A percentile compares a stretch with the other conserved stretches of the same genome.
Evolutionary conservation across 176 grass and related monocot species (phyloP).

Genomic region (Eragrostis curvula): DNA sequence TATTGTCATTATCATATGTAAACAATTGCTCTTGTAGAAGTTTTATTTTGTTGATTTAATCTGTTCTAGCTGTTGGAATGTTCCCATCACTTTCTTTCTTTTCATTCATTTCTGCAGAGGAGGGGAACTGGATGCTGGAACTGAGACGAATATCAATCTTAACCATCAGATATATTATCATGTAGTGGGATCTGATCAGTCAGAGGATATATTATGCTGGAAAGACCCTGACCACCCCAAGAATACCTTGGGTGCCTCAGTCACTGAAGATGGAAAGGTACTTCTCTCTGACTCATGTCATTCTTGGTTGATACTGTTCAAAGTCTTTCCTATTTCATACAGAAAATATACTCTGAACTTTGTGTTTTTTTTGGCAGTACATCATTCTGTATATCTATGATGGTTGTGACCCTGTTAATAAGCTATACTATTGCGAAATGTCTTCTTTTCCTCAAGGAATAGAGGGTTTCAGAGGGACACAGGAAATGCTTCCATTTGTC

Average conservation of each 20-base stretch:
- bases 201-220: slow-evolving; percentile 95
- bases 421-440: slow-evolving; percentile 85
- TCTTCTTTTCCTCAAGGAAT: slow-evolving; percentile 72
- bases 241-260: slow-evolving; percentile 53
- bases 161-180: slow-evolving; percentile 95
- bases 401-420: slow-evolving; percentile 91
- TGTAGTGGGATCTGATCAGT: slow-evolving; percentile 84
- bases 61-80: slow-evolving; percentile 13
- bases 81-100: slow-evolving; percentile 26
- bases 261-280: slow-evolving; percentile 95
- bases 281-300: not conserved
- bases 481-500: slow-evolving; percentile 79
- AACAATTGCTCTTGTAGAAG: not conserved
- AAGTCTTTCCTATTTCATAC: not conserved
- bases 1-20: not conserved
- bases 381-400: slow-evolving; percentile 65
- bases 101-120: slow-evolving; percentile 46
- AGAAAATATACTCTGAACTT: slow-evolving; percentile 9
- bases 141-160: slow-evolving; percentile 91
- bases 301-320: slow-evolving; percentile 15
- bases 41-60: not conserved
- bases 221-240: slow-evolving; percentile 92
- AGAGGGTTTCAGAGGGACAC: slow-evolving; percentile 61
- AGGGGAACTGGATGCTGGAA: slow-evolving; percentile 76
- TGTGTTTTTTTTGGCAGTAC: slow-evolving; percentile 61